These are phyloP conservation scores for Aleurites moluccanus DNA, from an alignment of 441 rosid genomes.

Conservation along the genomic window DNA sequence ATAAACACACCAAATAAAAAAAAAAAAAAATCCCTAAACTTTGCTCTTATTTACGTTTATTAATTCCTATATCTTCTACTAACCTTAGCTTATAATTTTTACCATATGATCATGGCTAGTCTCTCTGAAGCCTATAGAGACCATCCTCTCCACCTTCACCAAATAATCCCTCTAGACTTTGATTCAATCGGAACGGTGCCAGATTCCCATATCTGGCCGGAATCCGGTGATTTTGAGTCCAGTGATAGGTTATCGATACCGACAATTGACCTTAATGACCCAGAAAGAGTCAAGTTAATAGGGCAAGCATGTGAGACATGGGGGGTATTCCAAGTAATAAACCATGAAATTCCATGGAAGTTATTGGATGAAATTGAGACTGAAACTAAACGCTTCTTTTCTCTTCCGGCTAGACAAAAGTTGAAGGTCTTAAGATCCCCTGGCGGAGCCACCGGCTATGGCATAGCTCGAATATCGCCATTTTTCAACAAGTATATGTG, in stretches of 20 bases:
- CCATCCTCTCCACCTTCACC: constrained; percentile 37
- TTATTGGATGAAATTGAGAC: constrained; percentile 46
- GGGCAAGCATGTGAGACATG: constrained; percentile 69
- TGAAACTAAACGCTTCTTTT: constrained; percentile 46
- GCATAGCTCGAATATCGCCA: constrained; percentile 62
- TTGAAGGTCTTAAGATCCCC: constrained; percentile 59
- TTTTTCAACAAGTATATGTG: constrained; percentile 77
- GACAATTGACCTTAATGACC: constrained; percentile 51
- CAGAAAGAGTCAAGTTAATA: constrained; percentile 40
- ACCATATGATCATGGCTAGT: constrained; percentile 22
- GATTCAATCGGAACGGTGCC: constrained; percentile 52
- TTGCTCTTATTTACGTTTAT: too few species aligned
- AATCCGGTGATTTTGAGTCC: constrained; percentile 18
- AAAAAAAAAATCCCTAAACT: too few species aligned
- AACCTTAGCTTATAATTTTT: not conserved
- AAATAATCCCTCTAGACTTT: constrained; percentile 52
- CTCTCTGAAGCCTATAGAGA: constrained; percentile 41
- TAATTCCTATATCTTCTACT: constrained; percentile 1
- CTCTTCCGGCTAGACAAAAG: constrained; percentile 57
- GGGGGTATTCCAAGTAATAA: constrained; percentile 75
- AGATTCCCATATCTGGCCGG: constrained; percentile 61
- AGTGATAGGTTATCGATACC: constrained; percentile 45
- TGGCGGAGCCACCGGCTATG: constrained; percentile 66
- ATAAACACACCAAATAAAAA: too few species aligned
- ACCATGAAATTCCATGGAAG: constrained; percentile 55